Evolutionary conservation across 495 filamentous ascomycete genomes (phyloP).

Genomic region (Penicillium bovifimosum): DNA sequence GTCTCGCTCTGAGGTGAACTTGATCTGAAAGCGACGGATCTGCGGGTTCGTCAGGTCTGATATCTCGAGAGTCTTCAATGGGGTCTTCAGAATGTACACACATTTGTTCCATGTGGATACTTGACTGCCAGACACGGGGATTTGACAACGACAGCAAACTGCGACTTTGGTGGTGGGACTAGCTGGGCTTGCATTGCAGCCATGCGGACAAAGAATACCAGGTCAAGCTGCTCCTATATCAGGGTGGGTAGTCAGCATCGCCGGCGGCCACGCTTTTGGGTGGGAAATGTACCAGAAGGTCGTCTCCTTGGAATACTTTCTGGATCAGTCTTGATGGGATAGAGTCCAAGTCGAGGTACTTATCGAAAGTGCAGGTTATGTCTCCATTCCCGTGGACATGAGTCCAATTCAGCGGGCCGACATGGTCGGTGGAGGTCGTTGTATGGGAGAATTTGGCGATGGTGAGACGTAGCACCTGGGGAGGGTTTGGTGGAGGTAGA

Average conservation of each 20-base stretch:
- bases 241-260: neutral
- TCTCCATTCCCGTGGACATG: conserved; percentile 34
- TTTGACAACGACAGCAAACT: conserved; percentile 40
- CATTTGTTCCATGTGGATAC: conserved; percentile 25
- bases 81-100: conserved; percentile 5
- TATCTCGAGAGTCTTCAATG: neutral
- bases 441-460: conserved; percentile 43
- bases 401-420: conserved; percentile 33
- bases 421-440: conserved; percentile 27
- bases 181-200: conserved; percentile 8
- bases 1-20: conserved; percentile 34
- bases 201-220: conserved; percentile 24
- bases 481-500: neutral
- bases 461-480: conserved; percentile 23
- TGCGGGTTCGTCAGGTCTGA: conserved; percentile 1
- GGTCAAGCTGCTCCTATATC: conserved; percentile 33
- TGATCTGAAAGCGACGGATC: conserved; percentile 42
- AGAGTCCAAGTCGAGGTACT: neutral
- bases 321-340: conserved; percentile 15
- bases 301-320: conserved; percentile 22
- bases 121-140: conserved; percentile 40
- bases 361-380: conserved; percentile 29
- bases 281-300: conserved; percentile 24
- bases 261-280: neutral
- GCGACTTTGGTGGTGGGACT: conserved; percentile 15